Base-by-base conservation (phyloP, 176 grass and related monocot species). In the Aegilops umbellulata region DNA sequence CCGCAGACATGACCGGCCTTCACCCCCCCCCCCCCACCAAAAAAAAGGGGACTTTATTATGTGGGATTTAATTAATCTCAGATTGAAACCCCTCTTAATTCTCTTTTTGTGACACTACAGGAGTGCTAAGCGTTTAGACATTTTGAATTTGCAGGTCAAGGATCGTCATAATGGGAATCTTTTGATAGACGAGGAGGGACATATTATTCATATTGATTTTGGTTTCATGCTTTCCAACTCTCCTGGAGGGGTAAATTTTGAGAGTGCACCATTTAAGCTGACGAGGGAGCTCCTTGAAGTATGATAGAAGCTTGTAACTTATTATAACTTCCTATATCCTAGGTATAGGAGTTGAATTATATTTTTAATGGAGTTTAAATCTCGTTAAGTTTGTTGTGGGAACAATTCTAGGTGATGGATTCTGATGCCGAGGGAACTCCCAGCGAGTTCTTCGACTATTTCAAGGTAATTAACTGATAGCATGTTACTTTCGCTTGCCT, bases 171-270 rank as follows among this genome's bases (percentile, higher is more conserved):
- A 99, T 83, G 97, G 94, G 66, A 99, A 99, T 88, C 83, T 99
- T 60, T 89, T 99, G 65, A 91, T 99, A 76, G 97, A 99, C 55
- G 97, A 99, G 85, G 97, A 99, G 90, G 97, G 97, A 0, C 97
- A 99, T 86, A 96, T 99, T 80, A 99, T 99, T 91, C 97, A 99
- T 89, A 99, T 99, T 91, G 97, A 99, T 93, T 99, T 99, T 96
- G 97, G 94, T 74, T 99, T 99, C 90, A 99, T 99, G 90, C 81
- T 99, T 49, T 99, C 97, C 17, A 99, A 99, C 85, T 99, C 97
- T 41, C 97, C 97, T 88, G 97, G 97, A 51, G 92, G 97, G 46
- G 97, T 99, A 29, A 99, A 99, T 88, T 99, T 99, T 71, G 97
- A 99, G 87, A 99, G 97, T 79, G 94, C 97, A 3, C 97, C 97